Evolutionary conservation across 306 rosid species (phyloP), one percentile per base, ranked within the genome.

Genomic region (Alnus glutinosa): DNA sequence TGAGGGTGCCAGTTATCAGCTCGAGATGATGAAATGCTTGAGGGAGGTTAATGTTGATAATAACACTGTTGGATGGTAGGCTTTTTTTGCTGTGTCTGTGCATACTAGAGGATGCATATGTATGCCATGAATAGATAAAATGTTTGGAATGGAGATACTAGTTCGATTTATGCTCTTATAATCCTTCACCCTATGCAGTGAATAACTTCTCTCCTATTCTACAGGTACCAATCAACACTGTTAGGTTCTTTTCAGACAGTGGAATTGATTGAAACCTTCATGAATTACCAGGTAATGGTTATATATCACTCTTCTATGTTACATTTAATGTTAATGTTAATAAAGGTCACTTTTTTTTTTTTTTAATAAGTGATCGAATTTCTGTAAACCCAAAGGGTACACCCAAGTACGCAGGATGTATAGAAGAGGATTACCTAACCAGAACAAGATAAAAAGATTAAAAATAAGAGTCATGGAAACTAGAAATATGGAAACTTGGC

Each of bases 21-120:
- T 95, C 30, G 99, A 95, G 80, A 92, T 95, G 99, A 95, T 95
- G 99, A 95, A 97, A 80, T 95, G 99, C 84, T 79, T 95, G 93
- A 90, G 99, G 83, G 98, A 95, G 87, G 99, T 95, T 75, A 95
- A 95, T 74, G 99, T 95, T 84, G 99, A 95, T 86, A 95, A 95
- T 55, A 95, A 95, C 73, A 95, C 99, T 0, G 98, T 93, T 81
- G 99, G 99, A 81, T 95, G 99, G 99, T 93, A 86, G 23, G 90
- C 72, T 69, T 50, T 67, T 15, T 13, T 6, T 19, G 11, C 7
- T 7, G 7, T 13, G 32, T 63, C 9, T 34, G 46, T 12, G 19
- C 19, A 14, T 30, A 34, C 19, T 3, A 37, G 32, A 4, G 7
- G 5, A 6, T 42, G 5, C 46, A 42, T 42, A 5, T 42, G 6